phyloP scores from a whole-genome alignment of 179 eudicot species.

The Spinacia oleracea region DNA sequence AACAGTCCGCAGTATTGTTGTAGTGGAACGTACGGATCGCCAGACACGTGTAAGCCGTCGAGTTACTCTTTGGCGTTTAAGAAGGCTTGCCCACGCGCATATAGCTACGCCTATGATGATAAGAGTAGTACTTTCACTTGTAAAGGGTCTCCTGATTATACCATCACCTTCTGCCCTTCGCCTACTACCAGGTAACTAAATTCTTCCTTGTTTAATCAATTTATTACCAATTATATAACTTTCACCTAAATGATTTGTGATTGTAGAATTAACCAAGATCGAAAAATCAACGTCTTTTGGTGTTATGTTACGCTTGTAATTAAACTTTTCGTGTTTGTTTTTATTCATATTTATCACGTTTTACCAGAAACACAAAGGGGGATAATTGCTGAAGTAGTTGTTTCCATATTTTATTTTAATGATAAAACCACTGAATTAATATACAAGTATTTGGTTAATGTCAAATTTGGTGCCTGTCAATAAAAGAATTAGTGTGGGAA shows the following conservation, averaged over 20 bases:
- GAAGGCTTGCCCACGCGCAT: conserved; percentile 76
- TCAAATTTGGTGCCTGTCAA: neutral
- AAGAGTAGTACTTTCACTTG: conserved; percentile 83
- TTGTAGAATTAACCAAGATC: too few relatives aligned
- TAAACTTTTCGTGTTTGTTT: too few relatives aligned
- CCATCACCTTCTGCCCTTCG: conserved; percentile 75
- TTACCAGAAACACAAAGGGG: too few relatives aligned
- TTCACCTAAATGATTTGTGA: too few relatives aligned
- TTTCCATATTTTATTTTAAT: too few relatives aligned
- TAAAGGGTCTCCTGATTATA: conserved; percentile 52
- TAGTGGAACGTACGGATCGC: conserved; percentile 62
- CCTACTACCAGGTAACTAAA: conserved; percentile 36
- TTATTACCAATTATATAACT: neutral
- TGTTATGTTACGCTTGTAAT: too few relatives aligned
- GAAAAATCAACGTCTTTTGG: neutral
- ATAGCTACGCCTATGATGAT: conserved; percentile 92
- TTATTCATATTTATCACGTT: too few relatives aligned
- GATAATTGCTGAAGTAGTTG: too few relatives aligned
- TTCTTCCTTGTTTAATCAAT: neutral
- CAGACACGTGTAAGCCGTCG: conserved; percentile 77
- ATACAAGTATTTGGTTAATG: neutral
- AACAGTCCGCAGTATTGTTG: conserved; percentile 68
- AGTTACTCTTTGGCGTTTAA: conserved; percentile 67
- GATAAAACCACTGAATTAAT: too few relatives aligned
- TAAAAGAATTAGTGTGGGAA: neutral